Evolutionary conservation across 148 eudicot genomes (phyloP).

Genomic region (Hydrangea macrophylla): DNA sequence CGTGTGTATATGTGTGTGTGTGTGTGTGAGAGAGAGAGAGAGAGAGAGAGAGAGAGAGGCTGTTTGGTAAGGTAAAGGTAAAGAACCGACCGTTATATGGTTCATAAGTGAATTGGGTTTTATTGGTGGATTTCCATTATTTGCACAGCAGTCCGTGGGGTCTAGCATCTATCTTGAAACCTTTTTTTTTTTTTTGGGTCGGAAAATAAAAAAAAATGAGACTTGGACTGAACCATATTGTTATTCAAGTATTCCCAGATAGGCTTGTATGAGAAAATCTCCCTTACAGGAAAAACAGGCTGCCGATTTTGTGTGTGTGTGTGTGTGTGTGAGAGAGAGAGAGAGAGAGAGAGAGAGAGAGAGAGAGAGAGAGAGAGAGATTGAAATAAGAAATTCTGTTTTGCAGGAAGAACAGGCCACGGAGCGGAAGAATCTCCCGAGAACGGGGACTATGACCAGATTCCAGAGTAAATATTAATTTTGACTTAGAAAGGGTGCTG

Average conservation of each 20-base stretch:
- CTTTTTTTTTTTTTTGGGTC: neutral
- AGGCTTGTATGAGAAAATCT: too few species aligned
- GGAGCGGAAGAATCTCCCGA: slow-evolving; percentile 34
- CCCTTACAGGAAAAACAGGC: too few species aligned
- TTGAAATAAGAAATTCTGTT: neutral
- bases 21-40: neutral
- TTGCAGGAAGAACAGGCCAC: slow-evolving; percentile 26
- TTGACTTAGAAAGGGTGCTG: neutral
- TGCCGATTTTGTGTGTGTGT: neutral
- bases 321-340: neutral
- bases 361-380: neutral
- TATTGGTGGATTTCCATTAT: too few species aligned
- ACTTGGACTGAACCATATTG: too few species aligned
- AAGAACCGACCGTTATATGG: too few species aligned
- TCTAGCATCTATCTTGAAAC: too few species aligned
- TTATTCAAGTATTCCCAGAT: too few species aligned
- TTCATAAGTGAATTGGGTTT: too few species aligned
- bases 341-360: neutral
- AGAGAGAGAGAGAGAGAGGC: neutral
- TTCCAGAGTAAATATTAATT: slow-evolving; percentile 16
- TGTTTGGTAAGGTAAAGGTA: too few species aligned
- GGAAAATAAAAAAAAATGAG: too few species aligned
- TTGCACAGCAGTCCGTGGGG: too few species aligned
- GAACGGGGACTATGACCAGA: slow-evolving; percentile 30
- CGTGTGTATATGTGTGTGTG: neutral